phyloP scores from a whole-genome alignment of 495 filamentous ascomycete genomes.

The Hypoxylon intermedium region DNA sequence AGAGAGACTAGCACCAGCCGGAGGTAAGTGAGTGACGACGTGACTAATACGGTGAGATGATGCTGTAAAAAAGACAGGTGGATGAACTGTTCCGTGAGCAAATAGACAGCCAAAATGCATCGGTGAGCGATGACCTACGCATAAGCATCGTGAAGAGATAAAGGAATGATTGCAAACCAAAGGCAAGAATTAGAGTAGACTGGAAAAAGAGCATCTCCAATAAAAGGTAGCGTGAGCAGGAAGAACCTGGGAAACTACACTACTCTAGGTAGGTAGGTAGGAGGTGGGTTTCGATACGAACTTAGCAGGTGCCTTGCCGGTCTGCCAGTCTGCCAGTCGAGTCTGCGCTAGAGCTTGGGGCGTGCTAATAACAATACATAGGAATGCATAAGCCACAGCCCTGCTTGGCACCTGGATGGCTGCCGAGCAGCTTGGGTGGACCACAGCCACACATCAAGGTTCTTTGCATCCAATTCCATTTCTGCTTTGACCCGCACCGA shows the following conservation, averaged over 20 bases:
- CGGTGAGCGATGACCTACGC: neutral
- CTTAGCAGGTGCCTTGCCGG: constrained; percentile 36
- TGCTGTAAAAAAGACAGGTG: neutral
- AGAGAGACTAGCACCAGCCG: constrained; percentile 8
- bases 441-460: neutral
- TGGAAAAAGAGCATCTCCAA: constrained; percentile 20
- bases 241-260: constrained; percentile 26
- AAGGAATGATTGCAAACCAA: neutral
- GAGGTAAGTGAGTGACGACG: neutral
- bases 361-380: neutral
- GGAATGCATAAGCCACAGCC: neutral
- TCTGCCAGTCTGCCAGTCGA: no score
- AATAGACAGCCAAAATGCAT: neutral
- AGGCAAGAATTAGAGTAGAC: neutral
- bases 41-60: constrained; percentile 14
- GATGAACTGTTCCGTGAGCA: neutral
- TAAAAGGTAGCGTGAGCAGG: constrained; percentile 16
- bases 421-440: no score
- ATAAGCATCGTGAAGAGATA: neutral
- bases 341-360: constrained; percentile 26
- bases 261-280: no score
- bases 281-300: constrained; percentile 27
- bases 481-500: no score
- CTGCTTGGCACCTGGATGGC: no score
- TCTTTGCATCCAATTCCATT: neutral